Conservation (phyloP, 208 protist genomes). For the Leptomonas pyrrhocoris region DNA sequence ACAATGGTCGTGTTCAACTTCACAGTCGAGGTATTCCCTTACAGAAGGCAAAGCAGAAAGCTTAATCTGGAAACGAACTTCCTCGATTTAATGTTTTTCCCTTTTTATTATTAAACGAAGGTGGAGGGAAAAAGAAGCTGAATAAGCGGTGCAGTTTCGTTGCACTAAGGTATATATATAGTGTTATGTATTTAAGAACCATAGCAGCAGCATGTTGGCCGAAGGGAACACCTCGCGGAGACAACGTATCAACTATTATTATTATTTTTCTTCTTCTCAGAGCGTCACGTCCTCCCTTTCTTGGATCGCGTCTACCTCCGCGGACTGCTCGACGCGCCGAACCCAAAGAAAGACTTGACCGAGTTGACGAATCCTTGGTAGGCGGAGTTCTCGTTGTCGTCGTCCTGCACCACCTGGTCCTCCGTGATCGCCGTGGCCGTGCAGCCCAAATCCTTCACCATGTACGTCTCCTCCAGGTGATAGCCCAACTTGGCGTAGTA, state of each 20-base stretch:
- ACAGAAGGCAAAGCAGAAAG: no score
- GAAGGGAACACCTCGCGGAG: not conserved
- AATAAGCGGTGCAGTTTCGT: no score
- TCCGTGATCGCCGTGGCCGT: constrained; percentile 63
- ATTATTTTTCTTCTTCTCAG: not conserved
- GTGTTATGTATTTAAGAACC: no score
- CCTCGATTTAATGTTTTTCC: no score
- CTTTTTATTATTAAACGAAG: no score
- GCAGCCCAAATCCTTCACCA: constrained; percentile 73
- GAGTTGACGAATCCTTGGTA: constrained; percentile 44
- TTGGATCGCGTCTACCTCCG: constrained; percentile 2
- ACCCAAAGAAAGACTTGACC: constrained; percentile 67
- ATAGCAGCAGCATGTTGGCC: no score
- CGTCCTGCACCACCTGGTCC: constrained; percentile 74
- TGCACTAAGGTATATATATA: no score
- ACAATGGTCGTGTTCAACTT: no score
- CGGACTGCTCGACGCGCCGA: constrained; percentile 17
- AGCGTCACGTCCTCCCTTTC: not conserved
- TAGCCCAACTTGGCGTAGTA: constrained; percentile 99
- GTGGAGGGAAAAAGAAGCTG: no score
- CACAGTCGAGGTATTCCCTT: no score
- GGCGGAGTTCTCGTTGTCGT: constrained; percentile 77
- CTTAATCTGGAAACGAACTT: no score
- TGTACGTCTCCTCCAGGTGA: constrained; percentile 83
- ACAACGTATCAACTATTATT: no score